phyloP scores from a whole-genome alignment of 305 asterid species.

The Solanum hybrid region DNA sequence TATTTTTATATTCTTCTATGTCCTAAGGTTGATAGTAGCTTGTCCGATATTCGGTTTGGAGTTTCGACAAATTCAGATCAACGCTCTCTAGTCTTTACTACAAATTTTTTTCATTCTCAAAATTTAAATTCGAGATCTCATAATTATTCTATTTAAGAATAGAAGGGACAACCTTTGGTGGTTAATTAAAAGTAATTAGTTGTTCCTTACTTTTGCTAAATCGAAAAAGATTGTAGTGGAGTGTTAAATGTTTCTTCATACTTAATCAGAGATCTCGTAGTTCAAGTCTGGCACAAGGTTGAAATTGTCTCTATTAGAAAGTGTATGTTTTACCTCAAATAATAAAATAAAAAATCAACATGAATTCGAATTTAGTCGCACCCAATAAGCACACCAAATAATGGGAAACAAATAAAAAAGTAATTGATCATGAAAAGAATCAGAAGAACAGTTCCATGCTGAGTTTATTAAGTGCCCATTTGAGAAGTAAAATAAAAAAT shows the following conservation, averaged over 20 bases:
- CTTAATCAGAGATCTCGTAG: background rate
- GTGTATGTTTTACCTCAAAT: background rate
- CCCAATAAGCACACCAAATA: background rate
- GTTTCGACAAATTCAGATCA: background rate
- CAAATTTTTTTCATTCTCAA: too few species aligned
- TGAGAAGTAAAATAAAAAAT: background rate
- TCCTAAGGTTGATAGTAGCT: background rate
- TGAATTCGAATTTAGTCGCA: too few species aligned
- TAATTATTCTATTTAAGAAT: background rate
- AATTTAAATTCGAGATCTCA: too few species aligned
- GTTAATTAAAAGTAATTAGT: background rate
- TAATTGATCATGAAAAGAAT: background rate
- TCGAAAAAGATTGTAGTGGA: too few species aligned
- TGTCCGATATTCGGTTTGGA: background rate
- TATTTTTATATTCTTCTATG: background rate
- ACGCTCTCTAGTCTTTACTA: background rate
- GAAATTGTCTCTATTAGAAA: background rate
- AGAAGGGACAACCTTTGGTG: background rate
- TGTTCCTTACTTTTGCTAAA: background rate
- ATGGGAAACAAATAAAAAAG: background rate
- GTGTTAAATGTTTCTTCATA: background rate
- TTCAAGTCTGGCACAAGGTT: accelerated
- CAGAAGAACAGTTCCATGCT: background rate
- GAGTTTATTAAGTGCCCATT: background rate
- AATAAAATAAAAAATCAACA: background rate